Evolutionary conservation across 495 filamentous ascomycete genomes (phyloP).

Genomic region (Pseudoneurospora amorphoporcata): DNA sequence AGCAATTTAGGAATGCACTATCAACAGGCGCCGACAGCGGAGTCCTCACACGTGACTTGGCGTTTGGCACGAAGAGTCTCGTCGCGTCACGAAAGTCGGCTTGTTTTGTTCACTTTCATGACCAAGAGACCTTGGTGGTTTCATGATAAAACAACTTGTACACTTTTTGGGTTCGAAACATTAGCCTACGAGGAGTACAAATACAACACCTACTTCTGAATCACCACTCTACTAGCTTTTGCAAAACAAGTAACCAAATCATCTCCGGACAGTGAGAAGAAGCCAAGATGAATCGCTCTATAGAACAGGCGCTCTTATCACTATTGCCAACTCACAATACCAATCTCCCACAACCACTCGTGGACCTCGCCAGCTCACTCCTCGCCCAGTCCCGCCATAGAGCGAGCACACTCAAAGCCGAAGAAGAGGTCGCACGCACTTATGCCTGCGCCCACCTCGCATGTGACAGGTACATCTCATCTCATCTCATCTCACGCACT

Average conservation of each 20-base stretch:
- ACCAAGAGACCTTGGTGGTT: background rate
- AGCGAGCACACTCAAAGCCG: constrained; percentile 67
- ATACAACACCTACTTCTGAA: background rate
- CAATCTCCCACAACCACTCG: constrained; percentile 60
- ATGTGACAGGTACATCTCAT: constrained; percentile 56
- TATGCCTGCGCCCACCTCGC: constrained; percentile 91
- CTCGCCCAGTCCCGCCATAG: constrained; percentile 78
- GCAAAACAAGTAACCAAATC: constrained; percentile 2
- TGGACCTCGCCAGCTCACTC: constrained; percentile 67
- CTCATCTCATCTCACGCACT: background rate
- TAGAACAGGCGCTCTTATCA: constrained; percentile 65
- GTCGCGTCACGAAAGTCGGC: background rate
- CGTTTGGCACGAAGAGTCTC: background rate
- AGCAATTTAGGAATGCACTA: background rate
- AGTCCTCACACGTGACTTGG: constrained; percentile 10
- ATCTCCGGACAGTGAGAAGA: background rate
- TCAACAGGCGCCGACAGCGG: background rate
- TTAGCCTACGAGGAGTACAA: background rate
- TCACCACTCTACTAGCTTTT: background rate
- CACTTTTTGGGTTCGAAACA: background rate
- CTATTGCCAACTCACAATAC: constrained; percentile 70
- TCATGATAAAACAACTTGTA: background rate
- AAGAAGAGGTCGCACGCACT: constrained; percentile 78
- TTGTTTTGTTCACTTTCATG: background rate
- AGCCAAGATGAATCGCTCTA: constrained; percentile 54